Evolutionary conservation across 192 early-diverging fungal species (phyloP), one percentile per base, ranked within the genome.

Genomic region (Backusella mclennaniae): DNA sequence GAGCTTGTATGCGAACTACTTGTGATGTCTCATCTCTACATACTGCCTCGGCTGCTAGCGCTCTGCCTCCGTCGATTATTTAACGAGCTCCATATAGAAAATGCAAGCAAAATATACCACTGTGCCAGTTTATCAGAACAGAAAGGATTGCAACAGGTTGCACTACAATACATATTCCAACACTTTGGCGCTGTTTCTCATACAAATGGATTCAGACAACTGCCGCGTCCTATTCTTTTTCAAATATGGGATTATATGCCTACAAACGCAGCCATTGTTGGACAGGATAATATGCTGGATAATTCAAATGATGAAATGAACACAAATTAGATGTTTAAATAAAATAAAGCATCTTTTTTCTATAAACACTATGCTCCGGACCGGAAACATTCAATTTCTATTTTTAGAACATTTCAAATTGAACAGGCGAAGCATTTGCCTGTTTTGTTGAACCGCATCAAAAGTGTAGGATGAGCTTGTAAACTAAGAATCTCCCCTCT

Each of bases 241-340:
- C 86, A 90, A 33, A 85, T 92, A 73, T 90, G 86, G 87, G 89
- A 92, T 53, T 76, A 76, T 56, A 83, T 89, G 21, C 89, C 89
- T 4, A 72, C 67, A 23, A 79, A 78, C 36, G 81, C 81, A 14
- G 74, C 77, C 38, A 82, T 82, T 44, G 67, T 76, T 52, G 79
- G 38, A 33, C 70, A 71, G n/a, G 21, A 70, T 63, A 63, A 63
- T 63, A 63, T 63, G 26, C 23, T 63, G 12, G 56, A 63, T 29
- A 63, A 26, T 29, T 29, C 56, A 29, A 63, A 63, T 29, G 21
- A 63, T 63, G 23, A 63, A 63, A 63, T 63, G 56, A 59, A 29
- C 12, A 59, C 56, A 29, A 59, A 59, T 59, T 59, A 59, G 56
- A 63, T 23, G 26, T 29, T 29, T 59, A 26, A 21, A 23, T 29